phyloP scores from a whole-genome alignment of 352 stramenopile genomes.

The Pythium rishiriense region DNA sequence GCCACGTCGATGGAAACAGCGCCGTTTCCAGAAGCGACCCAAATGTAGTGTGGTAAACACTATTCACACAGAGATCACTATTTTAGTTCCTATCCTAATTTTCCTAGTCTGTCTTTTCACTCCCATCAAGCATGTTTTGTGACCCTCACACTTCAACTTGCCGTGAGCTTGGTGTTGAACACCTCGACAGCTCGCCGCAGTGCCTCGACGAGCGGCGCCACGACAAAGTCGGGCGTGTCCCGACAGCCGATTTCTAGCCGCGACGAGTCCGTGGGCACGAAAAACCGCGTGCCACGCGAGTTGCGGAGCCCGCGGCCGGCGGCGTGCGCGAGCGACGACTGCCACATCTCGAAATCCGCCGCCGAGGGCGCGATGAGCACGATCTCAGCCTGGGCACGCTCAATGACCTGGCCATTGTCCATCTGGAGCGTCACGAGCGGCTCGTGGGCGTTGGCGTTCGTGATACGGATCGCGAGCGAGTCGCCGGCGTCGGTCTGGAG shows the following conservation, averaged over 20 bases:
- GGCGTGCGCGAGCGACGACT: constrained; percentile 81
- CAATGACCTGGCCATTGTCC: constrained; percentile 79
- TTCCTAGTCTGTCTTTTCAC: not conserved
- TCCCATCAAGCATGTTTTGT: not conserved
- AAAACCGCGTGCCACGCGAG: constrained; percentile 82
- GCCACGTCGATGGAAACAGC: constrained; percentile 5
- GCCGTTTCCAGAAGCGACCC: not conserved
- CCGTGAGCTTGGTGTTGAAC: constrained; percentile 72
- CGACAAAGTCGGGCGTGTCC: constrained; percentile 79
- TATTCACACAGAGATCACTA: constrained; percentile 1
- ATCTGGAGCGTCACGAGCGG: constrained; percentile 77
- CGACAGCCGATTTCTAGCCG: constrained; percentile 76
- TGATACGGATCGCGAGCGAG: constrained; percentile 68
- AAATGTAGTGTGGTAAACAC: constrained; percentile 6
- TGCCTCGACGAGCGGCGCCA: constrained; percentile 67
- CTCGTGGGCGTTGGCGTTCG: constrained; percentile 53
- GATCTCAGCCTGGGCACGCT: constrained; percentile 79
- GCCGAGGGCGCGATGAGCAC: constrained; percentile 62
- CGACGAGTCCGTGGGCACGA: constrained; percentile 79
- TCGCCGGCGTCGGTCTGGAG: constrained; percentile 63
- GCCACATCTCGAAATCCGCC: constrained; percentile 89
- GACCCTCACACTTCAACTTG: constrained; percentile 14
- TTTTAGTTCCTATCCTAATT: not conserved
- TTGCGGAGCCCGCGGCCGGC: constrained; percentile 79
- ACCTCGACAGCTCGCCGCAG: constrained; percentile 84